Evolutionary conservation across 768 basidiomycete genomes (phyloP).

Genomic region (Boletus rubroflammeus): DNA sequence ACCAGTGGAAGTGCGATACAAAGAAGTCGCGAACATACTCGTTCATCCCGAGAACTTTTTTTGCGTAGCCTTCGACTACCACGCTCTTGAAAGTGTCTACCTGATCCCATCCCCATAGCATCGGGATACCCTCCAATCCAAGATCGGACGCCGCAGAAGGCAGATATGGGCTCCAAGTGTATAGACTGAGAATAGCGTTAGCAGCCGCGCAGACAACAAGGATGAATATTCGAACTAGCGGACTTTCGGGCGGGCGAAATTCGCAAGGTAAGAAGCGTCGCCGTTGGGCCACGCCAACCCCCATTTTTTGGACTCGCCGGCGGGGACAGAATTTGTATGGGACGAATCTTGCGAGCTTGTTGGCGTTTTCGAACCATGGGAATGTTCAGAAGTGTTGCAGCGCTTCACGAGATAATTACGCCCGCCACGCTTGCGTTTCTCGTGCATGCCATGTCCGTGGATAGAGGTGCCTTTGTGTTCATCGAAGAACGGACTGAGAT

Average conservation of each 20-base stretch:
- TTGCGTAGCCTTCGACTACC: conserved; percentile 52
- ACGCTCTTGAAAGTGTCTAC: conserved; percentile 42
- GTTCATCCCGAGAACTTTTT: conserved; percentile 64
- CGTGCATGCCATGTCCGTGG: conserved; percentile 1
- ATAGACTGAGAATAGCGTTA: conserved; percentile 37
- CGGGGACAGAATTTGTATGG: neutral
- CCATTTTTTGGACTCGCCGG: conserved; percentile 40
- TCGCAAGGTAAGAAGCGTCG: conserved; percentile 43
- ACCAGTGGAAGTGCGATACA: neutral
- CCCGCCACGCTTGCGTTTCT: conserved; percentile 16
- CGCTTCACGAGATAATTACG: conserved; percentile 13
- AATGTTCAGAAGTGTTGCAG: conserved; percentile 12
- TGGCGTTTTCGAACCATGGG: conserved; percentile 4
- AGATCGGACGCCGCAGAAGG: conserved; percentile 39
- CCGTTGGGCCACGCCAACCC: conserved; percentile 69
- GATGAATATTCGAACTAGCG: conserved; percentile 36
- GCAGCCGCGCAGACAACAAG: neutral
- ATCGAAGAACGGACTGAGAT: neutral
- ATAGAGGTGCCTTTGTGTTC: neutral
- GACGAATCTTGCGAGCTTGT: neutral
- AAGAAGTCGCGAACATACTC: conserved; percentile 50
- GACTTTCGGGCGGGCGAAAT: conserved; percentile 47
- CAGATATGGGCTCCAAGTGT: conserved; percentile 63
- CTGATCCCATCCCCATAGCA: conserved; percentile 69
- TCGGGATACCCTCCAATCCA: conserved; percentile 58